A percentile compares a stretch with the other conserved stretches of the same genome.
Evolutionary conservation across 164 flowering plant species (phyloP).

Genomic region (Vitis riparia): DNA sequence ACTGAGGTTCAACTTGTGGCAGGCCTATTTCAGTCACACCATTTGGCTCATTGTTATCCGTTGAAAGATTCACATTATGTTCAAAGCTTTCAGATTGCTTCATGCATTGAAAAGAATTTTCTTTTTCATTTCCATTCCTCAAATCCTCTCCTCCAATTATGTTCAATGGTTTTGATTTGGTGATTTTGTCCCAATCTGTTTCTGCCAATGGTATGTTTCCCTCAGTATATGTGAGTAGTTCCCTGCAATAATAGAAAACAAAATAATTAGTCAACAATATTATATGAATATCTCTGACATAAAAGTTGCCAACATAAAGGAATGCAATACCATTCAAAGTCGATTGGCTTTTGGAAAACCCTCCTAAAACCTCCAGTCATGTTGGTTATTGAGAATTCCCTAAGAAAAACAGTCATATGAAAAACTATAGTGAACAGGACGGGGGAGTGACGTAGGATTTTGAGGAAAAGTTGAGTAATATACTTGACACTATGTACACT

Average conservation of each 20-base stretch:
- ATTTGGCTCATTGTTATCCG: conserved; percentile 16
- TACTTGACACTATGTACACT: conserved; percentile 77
- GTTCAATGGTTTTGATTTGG: conserved; percentile 31
- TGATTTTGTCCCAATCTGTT: conserved; percentile 77
- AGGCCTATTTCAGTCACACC: conserved; percentile 19
- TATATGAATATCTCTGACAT: not conserved
- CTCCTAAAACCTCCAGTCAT: conserved; percentile 87
- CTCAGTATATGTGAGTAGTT: conserved; percentile 63
- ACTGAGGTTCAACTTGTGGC: conserved; percentile 17
- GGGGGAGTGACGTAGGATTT: not conserved
- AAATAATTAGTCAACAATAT: not conserved
- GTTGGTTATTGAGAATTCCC: conserved; percentile 87
- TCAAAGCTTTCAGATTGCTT: conserved; percentile 17
- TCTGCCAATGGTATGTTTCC: conserved; percentile 61
- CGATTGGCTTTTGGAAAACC: conserved; percentile 75
- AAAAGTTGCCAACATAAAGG: not conserved
- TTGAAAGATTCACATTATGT: conserved; percentile 10
- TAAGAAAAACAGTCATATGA: conserved; percentile 20
- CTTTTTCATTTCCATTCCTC: conserved; percentile 16
- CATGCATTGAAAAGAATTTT: conserved; percentile 7
- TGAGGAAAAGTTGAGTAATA: conserved; percentile 1
- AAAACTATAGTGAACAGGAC: not conserved
- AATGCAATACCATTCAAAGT: conserved; percentile 71
- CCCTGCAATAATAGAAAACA: conserved; percentile 45
- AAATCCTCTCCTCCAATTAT: conserved; percentile 15